Conservation (phyloP, 441 rosid species). For the Melastoma candidum region DNA sequence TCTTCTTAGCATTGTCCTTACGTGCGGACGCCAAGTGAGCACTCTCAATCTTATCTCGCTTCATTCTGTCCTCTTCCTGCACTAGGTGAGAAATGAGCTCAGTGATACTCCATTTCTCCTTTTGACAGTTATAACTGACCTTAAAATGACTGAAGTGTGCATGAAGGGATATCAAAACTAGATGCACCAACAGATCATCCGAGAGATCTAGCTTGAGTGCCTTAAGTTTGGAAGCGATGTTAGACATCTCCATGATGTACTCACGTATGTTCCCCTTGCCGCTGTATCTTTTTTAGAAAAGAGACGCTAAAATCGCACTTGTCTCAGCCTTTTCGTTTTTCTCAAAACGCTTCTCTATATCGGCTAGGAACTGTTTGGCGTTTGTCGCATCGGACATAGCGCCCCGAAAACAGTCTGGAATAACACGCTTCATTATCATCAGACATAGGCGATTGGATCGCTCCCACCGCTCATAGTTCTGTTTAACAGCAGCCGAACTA, state of each 20-base stretch:
- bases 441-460: conserved; percentile 4
- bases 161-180: conserved; percentile 12
- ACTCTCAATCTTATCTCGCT: not conserved
- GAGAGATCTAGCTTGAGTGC: conserved; percentile 6
- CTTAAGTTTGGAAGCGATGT: not conserved
- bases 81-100: conserved; percentile 7
- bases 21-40: too few species aligned
- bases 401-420: conserved; percentile 1
- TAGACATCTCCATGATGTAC: too few species aligned
- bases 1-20: too few species aligned
- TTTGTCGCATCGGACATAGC: too few species aligned
- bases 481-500: not conserved
- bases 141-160: not conserved
- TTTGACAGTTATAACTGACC: conserved; percentile 1
- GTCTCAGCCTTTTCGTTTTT: conserved; percentile 2
- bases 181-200: conserved; percentile 10
- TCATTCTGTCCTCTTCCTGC: conserved; percentile 12
- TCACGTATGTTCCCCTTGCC: too few species aligned
- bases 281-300: not conserved
- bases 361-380: too few species aligned
- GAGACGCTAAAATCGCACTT: not conserved
- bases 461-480: conserved; percentile 4
- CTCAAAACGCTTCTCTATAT: conserved; percentile 1
- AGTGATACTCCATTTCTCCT: conserved; percentile 11
- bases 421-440: conserved; percentile 3